phyloP scores from a whole-genome alignment of 805 yeast species.

The Suhomyces vadensis region DNA sequence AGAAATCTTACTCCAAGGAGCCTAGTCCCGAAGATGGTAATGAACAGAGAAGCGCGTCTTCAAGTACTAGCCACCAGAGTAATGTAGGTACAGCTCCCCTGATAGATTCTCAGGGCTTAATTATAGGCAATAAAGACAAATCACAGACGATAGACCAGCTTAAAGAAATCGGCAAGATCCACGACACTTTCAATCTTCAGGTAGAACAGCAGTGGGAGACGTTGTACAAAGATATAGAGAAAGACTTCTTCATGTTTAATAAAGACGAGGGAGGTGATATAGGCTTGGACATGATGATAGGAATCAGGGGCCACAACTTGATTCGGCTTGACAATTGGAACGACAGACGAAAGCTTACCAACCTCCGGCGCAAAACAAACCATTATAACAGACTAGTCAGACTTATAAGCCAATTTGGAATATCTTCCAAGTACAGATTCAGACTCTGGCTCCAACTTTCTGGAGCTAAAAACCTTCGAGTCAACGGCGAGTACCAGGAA shows the following conservation, averaged over 20 bases:
- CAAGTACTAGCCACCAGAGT: too few species aligned
- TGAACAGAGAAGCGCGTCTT: too few species aligned
- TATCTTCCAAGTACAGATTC: conserved; percentile 50
- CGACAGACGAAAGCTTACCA: neutral
- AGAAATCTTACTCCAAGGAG: neutral
- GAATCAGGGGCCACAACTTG: conserved; percentile 41
- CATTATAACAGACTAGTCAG: conserved; percentile 16
- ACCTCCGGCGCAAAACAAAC: neutral
- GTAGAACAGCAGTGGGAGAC: conserved; percentile 48
- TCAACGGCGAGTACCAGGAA: conserved; percentile 50
- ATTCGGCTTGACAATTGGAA: conserved; percentile 15
- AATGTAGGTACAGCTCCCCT: neutral
- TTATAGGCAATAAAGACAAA: conserved; percentile 14
- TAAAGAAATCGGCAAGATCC: conserved; percentile 41
- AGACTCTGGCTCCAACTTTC: conserved; percentile 56
- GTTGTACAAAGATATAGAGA: conserved; percentile 36
- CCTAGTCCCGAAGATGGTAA: neutral
- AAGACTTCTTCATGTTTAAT: conserved; percentile 19
- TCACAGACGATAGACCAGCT: conserved; percentile 27
- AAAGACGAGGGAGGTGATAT: conserved; percentile 9
- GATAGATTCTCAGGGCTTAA: conserved; percentile 10
- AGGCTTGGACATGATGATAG: conserved; percentile 31
- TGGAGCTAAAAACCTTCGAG: conserved; percentile 45
- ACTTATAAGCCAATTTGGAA: conserved; percentile 44
- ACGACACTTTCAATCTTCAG: conserved; percentile 43